Evolutionary conservation across 2,329 filamentous ascomycete genomes (phyloP).

Genomic region (Aplosporella prunicola): DNA sequence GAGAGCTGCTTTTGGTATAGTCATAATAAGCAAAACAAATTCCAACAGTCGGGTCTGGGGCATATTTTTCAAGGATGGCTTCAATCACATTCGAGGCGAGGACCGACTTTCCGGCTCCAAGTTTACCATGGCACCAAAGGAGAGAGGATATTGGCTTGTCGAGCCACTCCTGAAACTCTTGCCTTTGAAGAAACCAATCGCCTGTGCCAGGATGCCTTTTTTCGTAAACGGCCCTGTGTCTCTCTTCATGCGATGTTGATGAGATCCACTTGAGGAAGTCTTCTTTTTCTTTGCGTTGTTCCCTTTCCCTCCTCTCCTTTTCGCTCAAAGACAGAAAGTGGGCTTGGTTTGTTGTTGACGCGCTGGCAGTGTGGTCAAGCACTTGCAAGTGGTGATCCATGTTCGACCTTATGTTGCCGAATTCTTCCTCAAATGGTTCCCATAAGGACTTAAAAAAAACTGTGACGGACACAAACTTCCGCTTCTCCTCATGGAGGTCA

Average conservation of each 20-base stretch:
- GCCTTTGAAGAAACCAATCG: constrained; percentile 14
- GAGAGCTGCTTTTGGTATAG: constrained; percentile 12
- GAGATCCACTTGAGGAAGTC: constrained; percentile 17
- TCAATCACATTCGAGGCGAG: constrained; percentile 18
- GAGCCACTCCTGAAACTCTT: constrained; percentile 15
- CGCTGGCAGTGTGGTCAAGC: constrained; percentile 13
- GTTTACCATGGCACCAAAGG: constrained; percentile 19
- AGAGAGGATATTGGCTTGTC: constrained; percentile 11
- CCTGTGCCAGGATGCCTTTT: constrained; percentile 16
- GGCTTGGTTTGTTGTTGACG: neutral
- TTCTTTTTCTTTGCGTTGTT: constrained; percentile 13
- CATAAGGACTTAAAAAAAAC: constrained; percentile 17
- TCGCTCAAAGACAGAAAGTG: neutral
- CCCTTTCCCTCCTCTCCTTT: neutral
- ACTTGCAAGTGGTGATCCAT: constrained; percentile 15
- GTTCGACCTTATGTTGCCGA: constrained; percentile 13
- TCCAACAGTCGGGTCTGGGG: constrained; percentile 9
- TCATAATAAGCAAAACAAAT: constrained; percentile 19
- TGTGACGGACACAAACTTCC: constrained; percentile 13
- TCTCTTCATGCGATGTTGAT: constrained; percentile 16
- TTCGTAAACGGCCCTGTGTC: constrained; percentile 14
- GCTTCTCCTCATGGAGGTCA: constrained; percentile 11
- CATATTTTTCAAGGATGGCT: constrained; percentile 12
- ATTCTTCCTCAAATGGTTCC: constrained; percentile 17
- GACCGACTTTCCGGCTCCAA: constrained; percentile 19